A percentile compares a stretch with the other conserved stretches of the same genome.
Evolutionary conservation across 2,329 filamentous ascomycete species (phyloP).

Genomic region (Penicillium sp.): DNA sequence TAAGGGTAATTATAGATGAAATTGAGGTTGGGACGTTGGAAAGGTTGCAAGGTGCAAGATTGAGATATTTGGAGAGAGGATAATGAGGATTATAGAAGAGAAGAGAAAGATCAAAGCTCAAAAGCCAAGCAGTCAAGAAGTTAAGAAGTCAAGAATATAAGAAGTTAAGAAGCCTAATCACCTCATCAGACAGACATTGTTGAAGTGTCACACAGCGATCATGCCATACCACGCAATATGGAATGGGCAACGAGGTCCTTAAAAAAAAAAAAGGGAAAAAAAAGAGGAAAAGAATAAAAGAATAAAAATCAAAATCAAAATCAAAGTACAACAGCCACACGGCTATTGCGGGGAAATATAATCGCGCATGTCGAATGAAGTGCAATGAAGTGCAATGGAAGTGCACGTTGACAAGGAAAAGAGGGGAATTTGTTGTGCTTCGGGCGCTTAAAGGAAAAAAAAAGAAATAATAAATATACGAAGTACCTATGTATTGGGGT

Average conservation of each 20-base stretch:
- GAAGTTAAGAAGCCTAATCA: slow-evolving; percentile 6
- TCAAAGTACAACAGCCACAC: not conserved
- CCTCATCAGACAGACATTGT: slow-evolving; percentile 9
- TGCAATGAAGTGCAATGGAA: not conserved
- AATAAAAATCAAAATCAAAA: not conserved
- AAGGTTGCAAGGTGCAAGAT: not conserved
- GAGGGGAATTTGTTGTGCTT: slow-evolving; percentile 16
- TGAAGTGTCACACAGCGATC: slow-evolving; percentile 12
- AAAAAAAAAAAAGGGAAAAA: not conserved
- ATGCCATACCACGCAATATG: slow-evolving; percentile 12
- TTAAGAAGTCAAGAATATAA: no score
- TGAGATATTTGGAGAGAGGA: not conserved
- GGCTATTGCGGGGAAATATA: slow-evolving; percentile 12
- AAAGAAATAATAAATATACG: slow-evolving; percentile 7
- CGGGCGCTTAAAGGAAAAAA: slow-evolving; percentile 25
- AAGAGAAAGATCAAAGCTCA: not conserved
- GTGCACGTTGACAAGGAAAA: not conserved
- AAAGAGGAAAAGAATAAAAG: not conserved
- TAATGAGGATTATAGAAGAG: slow-evolving; percentile 2
- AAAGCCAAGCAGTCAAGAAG: not conserved
- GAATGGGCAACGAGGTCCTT: slow-evolving; percentile 4
- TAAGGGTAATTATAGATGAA: not conserved
- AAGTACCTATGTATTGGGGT: not conserved
- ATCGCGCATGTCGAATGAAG: not conserved
- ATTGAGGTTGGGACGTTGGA: not conserved